Evolutionary conservation across 441 rosid genomes (phyloP).

Genomic region (Gossypium trilobum): DNA sequence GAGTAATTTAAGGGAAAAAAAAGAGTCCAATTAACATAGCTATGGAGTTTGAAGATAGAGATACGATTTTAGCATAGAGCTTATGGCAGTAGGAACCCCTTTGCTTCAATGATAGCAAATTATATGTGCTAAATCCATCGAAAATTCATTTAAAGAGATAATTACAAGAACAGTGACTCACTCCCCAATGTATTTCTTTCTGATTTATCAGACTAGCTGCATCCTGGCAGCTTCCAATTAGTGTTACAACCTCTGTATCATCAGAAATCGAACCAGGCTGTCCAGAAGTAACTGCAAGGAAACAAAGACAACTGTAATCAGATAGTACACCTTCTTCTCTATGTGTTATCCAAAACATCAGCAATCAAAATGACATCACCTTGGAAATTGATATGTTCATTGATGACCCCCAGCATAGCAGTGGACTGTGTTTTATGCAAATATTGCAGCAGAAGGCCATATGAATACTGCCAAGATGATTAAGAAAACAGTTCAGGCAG

Average conservation of each 20-base stretch:
- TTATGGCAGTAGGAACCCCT: neutral
- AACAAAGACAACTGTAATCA: neutral
- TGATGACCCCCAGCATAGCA: constrained; percentile 77
- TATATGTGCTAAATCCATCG: neutral
- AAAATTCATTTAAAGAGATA: neutral
- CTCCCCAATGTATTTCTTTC: constrained; percentile 96
- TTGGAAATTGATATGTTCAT: constrained; percentile 83
- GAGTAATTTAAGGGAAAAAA: neutral
- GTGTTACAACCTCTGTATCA: constrained; percentile 69
- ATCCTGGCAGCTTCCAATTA: constrained; percentile 68
- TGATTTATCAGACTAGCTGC: constrained; percentile 64
- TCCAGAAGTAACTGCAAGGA: constrained; percentile 75
- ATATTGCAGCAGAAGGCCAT: constrained; percentile 84
- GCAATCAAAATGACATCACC: constrained; percentile 32
- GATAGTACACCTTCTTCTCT: neutral
- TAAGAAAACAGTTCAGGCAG: constrained; percentile 20
- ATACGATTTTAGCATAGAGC: neutral
- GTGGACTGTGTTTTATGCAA: constrained; percentile 73
- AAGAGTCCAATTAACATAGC: neutral
- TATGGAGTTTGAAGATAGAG: neutral
- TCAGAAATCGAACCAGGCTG: constrained; percentile 74
- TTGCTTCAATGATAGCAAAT: neutral
- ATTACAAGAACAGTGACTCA: constrained; percentile 28
- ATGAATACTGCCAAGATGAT: constrained; percentile 60
- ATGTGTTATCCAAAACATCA: neutral